Conservation (phyloP, 768 basidiomycete species). For the Leccinum barrowsii region DNA sequence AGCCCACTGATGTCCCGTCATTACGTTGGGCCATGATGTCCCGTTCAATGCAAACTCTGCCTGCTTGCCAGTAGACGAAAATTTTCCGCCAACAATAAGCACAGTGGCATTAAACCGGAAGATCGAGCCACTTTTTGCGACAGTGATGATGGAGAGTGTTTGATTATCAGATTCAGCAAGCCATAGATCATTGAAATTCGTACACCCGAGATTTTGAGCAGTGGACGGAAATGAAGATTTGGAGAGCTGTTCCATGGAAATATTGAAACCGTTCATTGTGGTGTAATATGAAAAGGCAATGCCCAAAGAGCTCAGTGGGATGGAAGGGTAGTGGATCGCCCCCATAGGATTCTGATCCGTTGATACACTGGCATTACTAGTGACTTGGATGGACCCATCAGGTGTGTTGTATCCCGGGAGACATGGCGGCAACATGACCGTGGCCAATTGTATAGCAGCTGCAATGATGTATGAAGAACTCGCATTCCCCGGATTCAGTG, state of each 20-base stretch:
- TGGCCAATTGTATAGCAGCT: background rate
- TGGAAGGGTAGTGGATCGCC: background rate
- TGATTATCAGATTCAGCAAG: background rate
- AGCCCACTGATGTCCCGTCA: background rate
- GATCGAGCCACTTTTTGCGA: background rate
- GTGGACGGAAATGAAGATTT: background rate
- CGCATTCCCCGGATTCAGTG: background rate
- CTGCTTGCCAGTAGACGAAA: background rate
- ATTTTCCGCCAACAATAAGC: background rate
- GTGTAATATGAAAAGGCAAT: background rate
- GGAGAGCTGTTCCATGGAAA: slow-evolving; percentile 1
- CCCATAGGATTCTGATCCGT: background rate
- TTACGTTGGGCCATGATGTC: background rate
- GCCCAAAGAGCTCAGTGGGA: background rate
- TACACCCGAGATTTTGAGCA: background rate
- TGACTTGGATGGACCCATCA: background rate
- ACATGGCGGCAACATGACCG: background rate
- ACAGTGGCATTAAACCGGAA: background rate
- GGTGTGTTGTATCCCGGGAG: background rate
- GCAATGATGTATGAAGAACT: background rate
- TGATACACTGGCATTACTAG: no score
- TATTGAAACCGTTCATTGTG: background rate
- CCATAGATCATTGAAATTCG: background rate
- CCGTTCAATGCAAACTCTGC: background rate
- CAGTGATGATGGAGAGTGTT: background rate